These are phyloP conservation scores for Mucor plumbeus DNA, from an alignment of 371 early-diverging fungal genomes.

Conservation along the genomic window DNA sequence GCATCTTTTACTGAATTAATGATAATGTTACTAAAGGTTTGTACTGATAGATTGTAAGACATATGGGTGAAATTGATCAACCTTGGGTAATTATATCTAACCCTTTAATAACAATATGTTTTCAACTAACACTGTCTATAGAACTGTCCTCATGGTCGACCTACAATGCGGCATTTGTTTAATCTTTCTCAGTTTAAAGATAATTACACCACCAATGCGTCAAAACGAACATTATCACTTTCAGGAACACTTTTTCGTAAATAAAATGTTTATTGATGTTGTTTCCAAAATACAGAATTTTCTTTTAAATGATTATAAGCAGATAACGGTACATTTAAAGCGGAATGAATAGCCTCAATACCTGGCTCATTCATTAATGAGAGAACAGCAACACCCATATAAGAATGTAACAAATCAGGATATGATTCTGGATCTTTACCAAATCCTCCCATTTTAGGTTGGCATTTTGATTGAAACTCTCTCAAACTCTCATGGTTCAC, in stretches of 20 bases:
- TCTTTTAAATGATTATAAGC: slow-evolving; percentile 34
- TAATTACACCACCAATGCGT: not conserved
- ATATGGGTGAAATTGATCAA: slow-evolving; percentile 85
- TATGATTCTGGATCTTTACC: slow-evolving; percentile 69
- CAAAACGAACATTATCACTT: slow-evolving; percentile 9
- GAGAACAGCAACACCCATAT: slow-evolving; percentile 84
- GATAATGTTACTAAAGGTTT: not conserved
- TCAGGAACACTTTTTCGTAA: slow-evolving; percentile 19
- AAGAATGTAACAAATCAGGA: slow-evolving; percentile 87
- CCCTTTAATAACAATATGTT: not conserved
- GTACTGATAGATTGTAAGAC: slow-evolving; percentile 60
- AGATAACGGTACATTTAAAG: slow-evolving; percentile 61
- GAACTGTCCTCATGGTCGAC: slow-evolving; percentile 99
- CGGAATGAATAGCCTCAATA: slow-evolving; percentile 53
- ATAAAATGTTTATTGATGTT: slow-evolving; percentile 9
- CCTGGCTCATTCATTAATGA: slow-evolving; percentile 67
- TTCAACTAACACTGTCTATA: slow-evolving; percentile 12
- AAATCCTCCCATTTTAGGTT: slow-evolving; percentile 78
- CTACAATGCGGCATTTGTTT: slow-evolving; percentile 89
- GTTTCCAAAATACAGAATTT: slow-evolving; percentile 34
- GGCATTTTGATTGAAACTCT: slow-evolving; percentile 68
- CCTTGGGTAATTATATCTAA: slow-evolving; percentile 71
- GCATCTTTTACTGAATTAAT: too few relatives aligned
- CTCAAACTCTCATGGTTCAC: slow-evolving; percentile 62
- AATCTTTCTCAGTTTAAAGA: slow-evolving; percentile 36